A percentile compares a stretch with the other conserved stretches of the same genome.
These are phyloP conservation scores for Leucaena leucocephala DNA, from an alignment of 306 rosid species.

Conservation along the genomic window DNA sequence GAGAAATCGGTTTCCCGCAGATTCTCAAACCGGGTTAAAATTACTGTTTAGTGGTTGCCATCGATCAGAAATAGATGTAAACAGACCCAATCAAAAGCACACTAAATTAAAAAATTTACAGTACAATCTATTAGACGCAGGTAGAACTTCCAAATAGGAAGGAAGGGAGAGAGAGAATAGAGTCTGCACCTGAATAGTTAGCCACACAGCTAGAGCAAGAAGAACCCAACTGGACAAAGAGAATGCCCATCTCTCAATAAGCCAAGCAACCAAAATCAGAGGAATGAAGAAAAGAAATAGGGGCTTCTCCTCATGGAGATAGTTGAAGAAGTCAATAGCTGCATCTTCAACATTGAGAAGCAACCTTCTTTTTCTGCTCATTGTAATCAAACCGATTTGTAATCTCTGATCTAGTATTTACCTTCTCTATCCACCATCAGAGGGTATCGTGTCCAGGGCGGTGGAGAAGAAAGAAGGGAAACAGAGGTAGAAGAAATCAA, in stretches of 20 bases:
- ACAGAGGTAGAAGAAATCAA: conserved; percentile 2
- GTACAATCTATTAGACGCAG: background rate
- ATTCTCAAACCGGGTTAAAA: background rate
- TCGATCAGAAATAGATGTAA: background rate
- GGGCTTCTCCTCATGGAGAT: conserved; percentile 61
- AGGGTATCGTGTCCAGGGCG: background rate
- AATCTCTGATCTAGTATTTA: conserved; percentile 6
- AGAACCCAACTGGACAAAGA: conserved; percentile 89
- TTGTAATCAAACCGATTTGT: conserved; percentile 42
- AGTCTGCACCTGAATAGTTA: conserved; percentile 70
- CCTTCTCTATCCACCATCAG: background rate
- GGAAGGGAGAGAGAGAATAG: background rate
- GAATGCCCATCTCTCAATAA: conserved; percentile 83
- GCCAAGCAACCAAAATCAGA: conserved; percentile 73
- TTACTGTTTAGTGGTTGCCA: background rate
- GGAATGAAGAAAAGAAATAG: conserved; percentile 58
- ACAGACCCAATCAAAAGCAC: background rate
- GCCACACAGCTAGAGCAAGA: conserved; percentile 74
- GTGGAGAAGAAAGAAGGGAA: background rate
- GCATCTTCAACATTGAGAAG: conserved; percentile 50
- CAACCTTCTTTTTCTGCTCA: conserved; percentile 51
- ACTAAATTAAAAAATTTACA: background rate
- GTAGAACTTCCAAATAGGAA: background rate
- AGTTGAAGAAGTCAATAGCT: conserved; percentile 56
- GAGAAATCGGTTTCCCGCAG: background rate